A percentile compares a stretch with the other conserved stretches of the same genome.
Conservation (phyloP, 164 flowering plant species). For the Vitis rotundifolia region DNA sequence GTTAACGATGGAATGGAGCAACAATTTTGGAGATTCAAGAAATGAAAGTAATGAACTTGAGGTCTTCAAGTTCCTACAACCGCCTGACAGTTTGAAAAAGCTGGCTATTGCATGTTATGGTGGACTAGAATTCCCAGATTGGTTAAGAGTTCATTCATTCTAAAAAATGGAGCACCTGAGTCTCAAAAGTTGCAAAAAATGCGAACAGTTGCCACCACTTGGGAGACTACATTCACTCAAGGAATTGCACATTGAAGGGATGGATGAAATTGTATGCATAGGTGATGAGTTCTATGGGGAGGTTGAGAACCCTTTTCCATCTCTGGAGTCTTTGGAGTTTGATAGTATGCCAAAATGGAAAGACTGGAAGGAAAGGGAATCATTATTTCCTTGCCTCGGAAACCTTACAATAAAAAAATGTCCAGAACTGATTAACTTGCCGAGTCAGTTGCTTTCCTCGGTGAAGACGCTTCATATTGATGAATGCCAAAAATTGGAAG, state of each 20-base stretch:
- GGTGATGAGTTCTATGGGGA: constrained; percentile 7
- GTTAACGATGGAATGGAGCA: no score
- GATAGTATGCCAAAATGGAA: background rate
- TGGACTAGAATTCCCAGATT: constrained; percentile 6
- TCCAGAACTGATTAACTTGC: background rate
- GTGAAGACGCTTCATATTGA: no score
- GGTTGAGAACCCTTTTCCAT: background rate
- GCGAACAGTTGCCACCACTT: background rate
- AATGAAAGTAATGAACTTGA: no score
- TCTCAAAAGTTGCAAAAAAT: background rate
- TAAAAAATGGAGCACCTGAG: background rate
- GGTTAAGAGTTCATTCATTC: constrained; percentile 8
- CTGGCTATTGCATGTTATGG: constrained; percentile 2
- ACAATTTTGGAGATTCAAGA: no score
- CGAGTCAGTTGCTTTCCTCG: background rate
- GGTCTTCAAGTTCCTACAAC: no score
- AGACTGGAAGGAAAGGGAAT: background rate
- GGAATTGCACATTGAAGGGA: background rate
- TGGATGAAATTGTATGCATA: background rate
- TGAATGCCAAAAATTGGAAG: no score
- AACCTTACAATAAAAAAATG: background rate
- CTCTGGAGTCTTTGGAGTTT: background rate
- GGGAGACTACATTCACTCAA: constrained; percentile 6
- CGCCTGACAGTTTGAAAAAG: no score
- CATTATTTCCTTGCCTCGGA: background rate